Evolutionary conservation across 2,329 filamentous ascomycete genomes (phyloP).

Genomic region (Coniosporium tulheliwenetii): DNA sequence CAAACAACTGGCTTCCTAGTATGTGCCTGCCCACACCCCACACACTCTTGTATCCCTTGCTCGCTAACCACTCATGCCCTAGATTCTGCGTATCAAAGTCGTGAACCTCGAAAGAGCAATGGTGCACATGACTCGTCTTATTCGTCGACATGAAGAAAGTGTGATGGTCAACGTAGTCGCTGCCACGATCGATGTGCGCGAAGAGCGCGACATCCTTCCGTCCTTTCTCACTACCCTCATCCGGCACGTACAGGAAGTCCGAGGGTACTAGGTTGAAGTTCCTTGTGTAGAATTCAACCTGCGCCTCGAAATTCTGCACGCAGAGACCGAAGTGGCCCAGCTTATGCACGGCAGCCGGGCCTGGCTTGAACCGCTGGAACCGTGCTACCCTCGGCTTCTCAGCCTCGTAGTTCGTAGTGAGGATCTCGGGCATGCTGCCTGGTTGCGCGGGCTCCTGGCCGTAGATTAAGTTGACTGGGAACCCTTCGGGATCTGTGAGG

Average conservation of each 20-base stretch:
- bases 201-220: constrained; percentile 30
- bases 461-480: constrained; percentile 23
- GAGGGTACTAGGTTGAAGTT: constrained; percentile 32
- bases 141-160: constrained; percentile 33
- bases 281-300: constrained; percentile 27
- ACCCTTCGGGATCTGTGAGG: constrained; percentile 23
- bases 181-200: constrained; percentile 37
- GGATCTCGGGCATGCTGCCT: constrained; percentile 13
- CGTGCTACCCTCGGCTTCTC: constrained; percentile 21
- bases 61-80: constrained; percentile 52
- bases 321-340: constrained; percentile 33
- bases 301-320: constrained; percentile 18
- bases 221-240: constrained; percentile 7
- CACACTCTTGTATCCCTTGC: constrained; percentile 46
- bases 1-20: constrained; percentile 56
- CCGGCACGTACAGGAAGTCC: constrained; percentile 25
- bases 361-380: constrained; percentile 27
- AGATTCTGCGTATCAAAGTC: constrained; percentile 57
- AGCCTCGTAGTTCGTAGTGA: constrained; percentile 19
- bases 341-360: constrained; percentile 33
- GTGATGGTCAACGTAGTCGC: constrained; percentile 38
- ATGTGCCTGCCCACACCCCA: constrained; percentile 61
- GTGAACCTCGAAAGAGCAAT: constrained; percentile 54
- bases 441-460: constrained; percentile 15
- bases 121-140: constrained; percentile 40